phyloP scores from a whole-genome alignment of 768 basidiomycete species.

The Rhodosporidiobolus odoratus region DNA sequence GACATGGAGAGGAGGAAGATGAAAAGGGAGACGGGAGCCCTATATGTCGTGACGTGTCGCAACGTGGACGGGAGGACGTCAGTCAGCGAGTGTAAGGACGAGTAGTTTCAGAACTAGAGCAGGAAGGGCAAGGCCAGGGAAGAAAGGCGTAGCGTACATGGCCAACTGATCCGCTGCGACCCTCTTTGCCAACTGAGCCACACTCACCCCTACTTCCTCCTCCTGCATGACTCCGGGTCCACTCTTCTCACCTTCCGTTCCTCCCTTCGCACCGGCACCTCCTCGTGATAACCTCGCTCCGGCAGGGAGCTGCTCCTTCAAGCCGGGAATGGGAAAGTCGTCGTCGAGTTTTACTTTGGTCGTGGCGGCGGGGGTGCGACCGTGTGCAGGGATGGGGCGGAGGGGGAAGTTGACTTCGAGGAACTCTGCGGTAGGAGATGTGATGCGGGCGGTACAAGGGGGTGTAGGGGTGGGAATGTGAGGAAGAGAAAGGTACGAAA shows the following conservation, averaged over 20 bases:
- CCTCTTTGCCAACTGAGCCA: constrained; percentile 25
- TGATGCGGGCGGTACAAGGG: not conserved
- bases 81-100: not conserved
- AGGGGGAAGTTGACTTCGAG: constrained; percentile 41
- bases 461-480: not conserved
- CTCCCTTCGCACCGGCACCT: constrained; percentile 17
- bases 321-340: constrained; percentile 29
- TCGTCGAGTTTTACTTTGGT: constrained; percentile 27
- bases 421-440: constrained; percentile 21
- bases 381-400: not conserved
- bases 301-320: constrained; percentile 27
- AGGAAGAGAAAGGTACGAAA: not conserved
- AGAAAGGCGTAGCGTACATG: constrained; percentile 11
- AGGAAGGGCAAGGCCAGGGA: not conserved
- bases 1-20: constrained; percentile 38
- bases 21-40: constrained; percentile 36
- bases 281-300: constrained; percentile 17
- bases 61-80: not conserved
- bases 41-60: not conserved
- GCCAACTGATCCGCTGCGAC: constrained; percentile 37
- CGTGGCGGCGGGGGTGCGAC: not conserved
- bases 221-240: not conserved
- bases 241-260: not conserved
- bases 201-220: not conserved
- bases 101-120: not conserved